Evolutionary conservation across 306 rosid genomes (phyloP).

Genomic region (Trifolium repens): DNA sequence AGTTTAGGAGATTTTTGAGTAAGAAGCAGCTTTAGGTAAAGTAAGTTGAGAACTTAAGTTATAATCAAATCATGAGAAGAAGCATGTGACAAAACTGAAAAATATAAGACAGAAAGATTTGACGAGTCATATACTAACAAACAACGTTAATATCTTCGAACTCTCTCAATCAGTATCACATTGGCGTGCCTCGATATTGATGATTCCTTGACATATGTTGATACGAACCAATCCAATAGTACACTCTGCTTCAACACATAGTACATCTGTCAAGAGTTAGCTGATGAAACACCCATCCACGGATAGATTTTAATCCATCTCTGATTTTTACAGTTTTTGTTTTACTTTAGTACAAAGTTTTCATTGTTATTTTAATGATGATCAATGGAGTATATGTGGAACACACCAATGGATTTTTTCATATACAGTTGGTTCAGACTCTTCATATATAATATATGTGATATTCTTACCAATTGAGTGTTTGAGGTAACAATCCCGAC

Average conservation of each 20-base stretch:
- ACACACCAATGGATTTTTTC: too few relatives aligned
- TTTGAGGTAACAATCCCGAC: too few relatives aligned
- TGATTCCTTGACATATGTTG: background rate
- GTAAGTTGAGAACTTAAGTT: background rate
- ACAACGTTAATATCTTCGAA: conserved; percentile 60
- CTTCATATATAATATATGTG: too few relatives aligned
- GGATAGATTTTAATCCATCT: background rate
- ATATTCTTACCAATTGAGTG: too few relatives aligned
- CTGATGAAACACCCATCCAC: background rate
- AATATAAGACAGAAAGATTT: conserved; percentile 34
- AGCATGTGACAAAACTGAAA: conserved; percentile 15
- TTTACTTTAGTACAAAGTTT: too few relatives aligned
- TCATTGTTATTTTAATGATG: too few relatives aligned
- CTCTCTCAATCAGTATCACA: conserved; percentile 38
- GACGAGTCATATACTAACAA: conserved; percentile 30
- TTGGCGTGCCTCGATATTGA: conserved; percentile 40
- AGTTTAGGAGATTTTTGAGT: background rate
- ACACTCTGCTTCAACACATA: background rate
- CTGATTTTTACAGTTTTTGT: too few relatives aligned
- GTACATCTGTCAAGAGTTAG: background rate
- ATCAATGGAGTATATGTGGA: too few relatives aligned
- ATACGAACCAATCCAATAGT: too few relatives aligned
- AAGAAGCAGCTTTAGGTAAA: background rate
- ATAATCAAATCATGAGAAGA: conserved; percentile 6
- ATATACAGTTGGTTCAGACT: too few relatives aligned